Base-by-base conservation (phyloP, 495 filamentous ascomycete genomes). In the Podospora fimiseda region DNA sequence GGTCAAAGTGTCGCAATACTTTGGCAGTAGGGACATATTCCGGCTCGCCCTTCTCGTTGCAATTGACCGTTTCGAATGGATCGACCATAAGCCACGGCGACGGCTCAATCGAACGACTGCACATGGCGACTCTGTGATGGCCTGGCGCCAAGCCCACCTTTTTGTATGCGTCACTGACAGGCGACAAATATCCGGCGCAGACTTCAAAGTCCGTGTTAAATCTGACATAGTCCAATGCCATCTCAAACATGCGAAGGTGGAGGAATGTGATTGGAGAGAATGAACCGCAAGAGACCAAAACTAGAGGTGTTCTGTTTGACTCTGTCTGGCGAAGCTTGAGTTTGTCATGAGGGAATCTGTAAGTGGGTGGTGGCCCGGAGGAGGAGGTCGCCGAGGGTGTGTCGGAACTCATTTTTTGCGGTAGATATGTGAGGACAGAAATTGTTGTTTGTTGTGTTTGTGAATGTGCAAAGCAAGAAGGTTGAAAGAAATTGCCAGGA, bases 221-320 rank as follows among this genome's bases (percentile, higher is more conserved):
- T 48, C 83, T 81, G 57, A 83, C 83, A 68, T 85, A 88, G 73
- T 92, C 87, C 60, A 81, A 79, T 2, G 88, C 88, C 85, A 92
- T 89, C 59, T 94, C 90, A 63, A 95, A 95, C 89, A 96, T 92
- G 64, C 90, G 88, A 48, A 96, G 76, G 66, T 96, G 89, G 24
- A 96, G 80, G 68, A 85, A 90, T 22, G 89, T 95, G 58, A 87
- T 83, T 15, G 89, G 64, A 47, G 83, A 88, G 72, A 95, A 96
- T 43, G 87, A 92, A 37, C 92, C 92, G 68, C 91, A 96, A 33
- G 90, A 88, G 38, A 97, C 86, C 38, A 96, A 77, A 11, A 93
- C 80, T 5, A 95, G 71, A 0, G 89, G 90, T 1, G 78, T 92
- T 71, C 86, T 89, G 40, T 77, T 76, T 7, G 82, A 69, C 57